Percentiles rank a stretch among this genome's conserved stretches.
phyloP scores from a whole-genome alignment of 768 basidiomycete genomes.

The Lentinula detonsa region DNA sequence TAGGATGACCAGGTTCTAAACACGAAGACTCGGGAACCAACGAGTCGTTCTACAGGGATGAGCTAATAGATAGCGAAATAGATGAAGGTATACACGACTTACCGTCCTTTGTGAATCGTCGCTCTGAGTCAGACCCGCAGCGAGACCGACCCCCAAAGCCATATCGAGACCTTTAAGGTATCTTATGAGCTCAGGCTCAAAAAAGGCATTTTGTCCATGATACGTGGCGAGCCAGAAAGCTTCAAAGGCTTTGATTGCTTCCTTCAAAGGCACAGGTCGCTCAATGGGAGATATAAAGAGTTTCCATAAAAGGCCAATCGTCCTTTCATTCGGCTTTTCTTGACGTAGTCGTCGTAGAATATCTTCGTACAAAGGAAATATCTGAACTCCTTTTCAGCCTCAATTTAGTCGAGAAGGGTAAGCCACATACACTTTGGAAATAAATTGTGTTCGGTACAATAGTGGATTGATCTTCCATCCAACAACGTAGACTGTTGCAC shows the following conservation, averaged over 20 bases:
- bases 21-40: neutral
- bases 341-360: neutral
- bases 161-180: slow-evolving; percentile 23
- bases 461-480: slow-evolving; percentile 28
- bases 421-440: slow-evolving; percentile 26
- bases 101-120: neutral
- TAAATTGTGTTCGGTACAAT: slow-evolving; percentile 26
- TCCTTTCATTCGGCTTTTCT: slow-evolving; percentile 8
- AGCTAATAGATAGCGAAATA: neutral
- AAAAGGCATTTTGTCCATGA: slow-evolving; percentile 13
- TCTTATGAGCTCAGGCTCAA: slow-evolving; percentile 25
- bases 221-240: slow-evolving; percentile 33
- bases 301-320: slow-evolving; percentile 17
- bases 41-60: neutral
- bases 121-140: neutral
- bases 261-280: slow-evolving; percentile 27
- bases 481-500: slow-evolving; percentile 21
- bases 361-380: slow-evolving; percentile 13
- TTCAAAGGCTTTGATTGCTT: slow-evolving; percentile 31
- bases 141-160: neutral
- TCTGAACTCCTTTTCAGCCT: slow-evolving; percentile 10
- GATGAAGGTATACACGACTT: neutral
- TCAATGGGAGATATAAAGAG: slow-evolving; percentile 32
- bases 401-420: slow-evolving; percentile 2
- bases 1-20: neutral